phyloP scores from a whole-genome alignment of 2,329 filamentous ascomycete species.

The Tolypocladium ovalisporum region DNA sequence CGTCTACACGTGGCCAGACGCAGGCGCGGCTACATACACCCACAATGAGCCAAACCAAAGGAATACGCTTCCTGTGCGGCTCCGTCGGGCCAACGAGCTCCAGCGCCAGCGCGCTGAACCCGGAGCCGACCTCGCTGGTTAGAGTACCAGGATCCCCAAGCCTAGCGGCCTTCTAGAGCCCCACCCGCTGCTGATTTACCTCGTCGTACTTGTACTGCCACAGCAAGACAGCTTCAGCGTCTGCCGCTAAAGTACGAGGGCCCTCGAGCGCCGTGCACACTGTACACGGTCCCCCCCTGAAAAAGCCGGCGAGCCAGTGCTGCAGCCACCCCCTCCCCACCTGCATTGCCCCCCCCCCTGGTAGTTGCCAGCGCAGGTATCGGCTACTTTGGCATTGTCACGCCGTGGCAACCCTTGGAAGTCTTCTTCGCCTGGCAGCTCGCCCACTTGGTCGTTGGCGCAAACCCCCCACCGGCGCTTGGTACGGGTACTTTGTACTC shows the following conservation, averaged over 20 bases:
- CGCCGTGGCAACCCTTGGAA: not conserved
- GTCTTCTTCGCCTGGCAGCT: constrained; percentile 1
- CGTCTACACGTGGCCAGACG: not conserved
- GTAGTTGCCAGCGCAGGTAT: not conserved
- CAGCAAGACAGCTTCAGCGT: not conserved
- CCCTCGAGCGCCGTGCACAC: not conserved
- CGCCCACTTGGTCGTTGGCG: constrained; percentile 1
- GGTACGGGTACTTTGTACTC: constrained; percentile 1
- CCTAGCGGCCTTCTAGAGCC: not conserved
- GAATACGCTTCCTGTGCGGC: not conserved
- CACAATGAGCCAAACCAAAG: not conserved
- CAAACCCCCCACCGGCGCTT: not conserved
- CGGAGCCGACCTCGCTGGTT: not conserved
- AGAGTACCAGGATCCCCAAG: not conserved
- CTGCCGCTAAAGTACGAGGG: not conserved
- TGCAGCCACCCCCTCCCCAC: not conserved
- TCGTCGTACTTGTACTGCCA: too few relatives aligned
- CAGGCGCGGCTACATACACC: not conserved
- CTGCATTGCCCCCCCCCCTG: not conserved
- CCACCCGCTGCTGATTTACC: not conserved
- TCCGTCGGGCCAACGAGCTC: not conserved
- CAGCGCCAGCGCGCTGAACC: not conserved
- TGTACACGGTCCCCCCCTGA: not conserved
- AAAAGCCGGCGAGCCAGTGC: not conserved
- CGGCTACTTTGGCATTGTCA: not conserved